Conservation (phyloP, 106 monocot genomes). For the Allium fistulosum region DNA sequence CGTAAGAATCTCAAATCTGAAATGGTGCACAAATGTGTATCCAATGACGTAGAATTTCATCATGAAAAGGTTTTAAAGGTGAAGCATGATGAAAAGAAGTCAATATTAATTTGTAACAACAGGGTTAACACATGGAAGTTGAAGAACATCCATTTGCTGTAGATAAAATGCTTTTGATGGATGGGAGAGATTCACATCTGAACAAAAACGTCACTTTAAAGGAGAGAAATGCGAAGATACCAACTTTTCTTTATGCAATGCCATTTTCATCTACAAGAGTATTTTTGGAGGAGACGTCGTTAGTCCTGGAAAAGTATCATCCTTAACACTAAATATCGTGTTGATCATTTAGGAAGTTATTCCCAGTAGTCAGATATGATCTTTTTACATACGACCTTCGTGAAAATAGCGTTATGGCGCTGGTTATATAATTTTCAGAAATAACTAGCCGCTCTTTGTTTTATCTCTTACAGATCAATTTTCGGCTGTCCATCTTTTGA, state of each 20-base stretch:
- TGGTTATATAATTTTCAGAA: too few species aligned
- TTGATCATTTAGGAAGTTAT: too few species aligned
- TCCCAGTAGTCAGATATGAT: too few species aligned
- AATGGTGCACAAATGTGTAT: constrained; percentile 71
- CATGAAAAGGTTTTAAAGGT: constrained; percentile 74
- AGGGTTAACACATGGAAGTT: constrained; percentile 73
- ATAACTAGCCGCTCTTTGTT: too few species aligned
- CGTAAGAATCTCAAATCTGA: constrained; percentile 76
- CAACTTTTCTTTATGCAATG: constrained; percentile 97
- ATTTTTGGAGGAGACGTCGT: constrained; percentile 90
- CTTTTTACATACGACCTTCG: too few species aligned
- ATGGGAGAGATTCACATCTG: constrained; percentile 94
- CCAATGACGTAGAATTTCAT: constrained; percentile 70
- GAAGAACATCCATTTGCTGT: constrained; percentile 92
- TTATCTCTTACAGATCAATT: too few species aligned
- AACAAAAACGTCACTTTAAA: constrained; percentile 16
- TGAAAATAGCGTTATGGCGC: too few species aligned
- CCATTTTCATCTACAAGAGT: constrained; percentile 71
- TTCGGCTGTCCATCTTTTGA: too few species aligned
- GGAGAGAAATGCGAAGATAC: constrained; percentile 44
- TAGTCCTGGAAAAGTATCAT: too few species aligned
- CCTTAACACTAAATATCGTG: too few species aligned
- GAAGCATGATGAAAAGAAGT: constrained; percentile 53
- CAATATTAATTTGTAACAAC: constrained; percentile 64
- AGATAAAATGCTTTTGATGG: constrained; percentile 98